Evolutionary conservation across 306 rosid species (phyloP).

Genomic region (Dicorynia guianensis): DNA sequence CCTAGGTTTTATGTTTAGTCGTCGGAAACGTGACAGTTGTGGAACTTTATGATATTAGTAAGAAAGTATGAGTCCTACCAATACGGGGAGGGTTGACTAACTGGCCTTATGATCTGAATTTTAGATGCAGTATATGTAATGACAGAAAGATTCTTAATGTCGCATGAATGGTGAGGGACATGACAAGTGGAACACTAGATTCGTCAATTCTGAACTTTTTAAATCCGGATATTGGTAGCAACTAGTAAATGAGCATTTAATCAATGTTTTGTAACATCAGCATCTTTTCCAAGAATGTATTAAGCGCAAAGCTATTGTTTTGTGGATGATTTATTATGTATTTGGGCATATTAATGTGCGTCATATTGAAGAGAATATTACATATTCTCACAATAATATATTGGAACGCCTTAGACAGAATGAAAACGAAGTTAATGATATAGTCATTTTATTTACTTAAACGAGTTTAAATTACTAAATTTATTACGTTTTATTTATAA

Average conservation of each 20-base stretch:
- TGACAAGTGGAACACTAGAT: neutral
- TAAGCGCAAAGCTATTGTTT: too few relatives aligned
- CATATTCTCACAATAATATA: too few relatives aligned
- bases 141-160: constrained; percentile 31
- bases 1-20: constrained; percentile 36
- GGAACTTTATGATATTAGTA: constrained; percentile 30
- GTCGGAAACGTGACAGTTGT: constrained; percentile 24
- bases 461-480: too few relatives aligned
- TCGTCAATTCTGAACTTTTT: neutral
- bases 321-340: too few relatives aligned
- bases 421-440: too few relatives aligned
- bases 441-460: too few relatives aligned
- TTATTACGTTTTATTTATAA: too few relatives aligned
- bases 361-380: too few relatives aligned
- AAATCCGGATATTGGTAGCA: constrained; percentile 7
- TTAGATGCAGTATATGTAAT: constrained; percentile 7
- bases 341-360: too few relatives aligned
- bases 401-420: too few relatives aligned
- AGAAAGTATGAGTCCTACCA: constrained; percentile 19
- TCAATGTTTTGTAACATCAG: too few relatives aligned
- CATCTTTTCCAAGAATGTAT: too few relatives aligned
- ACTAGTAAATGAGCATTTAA: constrained; percentile 1
- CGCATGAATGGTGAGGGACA: constrained; percentile 9
- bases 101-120: constrained; percentile 16
- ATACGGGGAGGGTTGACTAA: constrained; percentile 14